Conservation (phyloP, 768 basidiomycete species). For the Multifurca ochricompacta region DNA sequence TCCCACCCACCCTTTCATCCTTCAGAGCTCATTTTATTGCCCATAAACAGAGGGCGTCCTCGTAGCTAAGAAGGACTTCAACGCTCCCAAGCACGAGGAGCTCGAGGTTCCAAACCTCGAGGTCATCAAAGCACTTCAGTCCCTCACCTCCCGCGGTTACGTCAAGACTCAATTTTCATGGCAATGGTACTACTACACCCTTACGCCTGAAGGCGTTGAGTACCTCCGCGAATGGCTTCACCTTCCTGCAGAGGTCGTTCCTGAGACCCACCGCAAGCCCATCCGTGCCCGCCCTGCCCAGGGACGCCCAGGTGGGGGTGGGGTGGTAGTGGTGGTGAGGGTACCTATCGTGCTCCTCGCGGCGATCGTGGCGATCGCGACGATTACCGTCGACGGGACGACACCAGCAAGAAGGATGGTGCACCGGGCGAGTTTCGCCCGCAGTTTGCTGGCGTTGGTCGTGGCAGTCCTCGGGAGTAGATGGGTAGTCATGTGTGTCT, state of each 20-base stretch:
- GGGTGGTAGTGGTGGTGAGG: slow-evolving; percentile 63
- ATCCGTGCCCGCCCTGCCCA: slow-evolving; percentile 78
- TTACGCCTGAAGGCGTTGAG: slow-evolving; percentile 96
- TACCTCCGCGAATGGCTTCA: slow-evolving; percentile 96
- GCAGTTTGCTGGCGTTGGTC: slow-evolving; percentile 80
- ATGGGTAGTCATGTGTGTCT: background rate
- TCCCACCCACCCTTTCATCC: background rate
- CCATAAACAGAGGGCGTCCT: slow-evolving; percentile 79
- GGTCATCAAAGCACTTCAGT: slow-evolving; percentile 67
- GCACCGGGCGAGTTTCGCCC: slow-evolving; percentile 88
- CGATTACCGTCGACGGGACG: slow-evolving; percentile 47
- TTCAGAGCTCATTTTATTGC: background rate
- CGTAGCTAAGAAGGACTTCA: slow-evolving; percentile 99
- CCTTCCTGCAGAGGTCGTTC: slow-evolving; percentile 93
- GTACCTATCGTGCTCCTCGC: slow-evolving; percentile 85
- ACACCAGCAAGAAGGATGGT: slow-evolving; percentile 77
- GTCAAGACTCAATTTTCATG: slow-evolving; percentile 99
- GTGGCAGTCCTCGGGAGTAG: slow-evolving; percentile 73
- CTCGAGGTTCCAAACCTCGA: slow-evolving; percentile 57
- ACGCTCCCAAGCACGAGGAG: slow-evolving; percentile 95
- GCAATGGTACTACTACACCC: slow-evolving; percentile 98
- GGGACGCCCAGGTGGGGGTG: slow-evolving; percentile 52
- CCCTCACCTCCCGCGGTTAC: slow-evolving; percentile 63
- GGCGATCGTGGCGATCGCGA: slow-evolving; percentile 85
- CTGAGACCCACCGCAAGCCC: slow-evolving; percentile 95